Evolutionary conservation across 2,329 filamentous ascomycete species (phyloP), one percentile per base, ranked within the genome.

Genomic region (Pleomassaria siparia): DNA sequence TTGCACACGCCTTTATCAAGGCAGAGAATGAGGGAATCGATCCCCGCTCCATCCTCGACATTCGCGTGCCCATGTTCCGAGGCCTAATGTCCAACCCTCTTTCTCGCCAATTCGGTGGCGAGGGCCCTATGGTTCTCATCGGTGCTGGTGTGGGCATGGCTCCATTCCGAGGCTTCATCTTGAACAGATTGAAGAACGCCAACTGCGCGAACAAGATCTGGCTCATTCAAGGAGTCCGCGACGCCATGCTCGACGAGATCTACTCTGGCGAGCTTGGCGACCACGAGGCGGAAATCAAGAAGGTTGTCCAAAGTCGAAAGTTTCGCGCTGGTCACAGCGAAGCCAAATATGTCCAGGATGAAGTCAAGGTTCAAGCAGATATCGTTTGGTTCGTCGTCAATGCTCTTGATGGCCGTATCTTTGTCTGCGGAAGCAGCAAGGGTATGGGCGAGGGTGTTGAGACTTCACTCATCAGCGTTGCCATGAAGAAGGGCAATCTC

Each of bases 361-460:
- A 97, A 72, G 92, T 99, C 8, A 79, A 83, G 10, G 81, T 89
- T 55, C 94, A 97, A 70, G 89, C 91, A 1, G 94, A 97, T 66
- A 81, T 97, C n/a, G 92, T 97, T 13, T 99, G 94, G 94, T 95
- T 90, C 70, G 91, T 97, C 55, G 88, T 95, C 77, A 97, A 97
- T 70, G 85, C 91, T 2, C 79, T 97, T n/a, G 94, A 99, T 63
- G 94, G 94, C 1, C 85, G 94, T 43, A 85, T 97, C 43, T 99
- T 99, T 68, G 94, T 99, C 49, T 99, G 94, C 70, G 94, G 94
- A 41, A 95, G 88, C 72, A 91, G 85, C 64, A 91, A 89, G 75
- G 94, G 94, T 47, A 99, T 99, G 94, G 94, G 94, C 50, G 94
- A 97, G 72, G 94, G 94, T 36, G 94, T 99, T 2, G 88, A 97